Evolutionary conservation across 495 filamentous ascomycete genomes (phyloP), one percentile per base, ranked within the genome.

Genomic region (Penicillium roqueforti): DNA sequence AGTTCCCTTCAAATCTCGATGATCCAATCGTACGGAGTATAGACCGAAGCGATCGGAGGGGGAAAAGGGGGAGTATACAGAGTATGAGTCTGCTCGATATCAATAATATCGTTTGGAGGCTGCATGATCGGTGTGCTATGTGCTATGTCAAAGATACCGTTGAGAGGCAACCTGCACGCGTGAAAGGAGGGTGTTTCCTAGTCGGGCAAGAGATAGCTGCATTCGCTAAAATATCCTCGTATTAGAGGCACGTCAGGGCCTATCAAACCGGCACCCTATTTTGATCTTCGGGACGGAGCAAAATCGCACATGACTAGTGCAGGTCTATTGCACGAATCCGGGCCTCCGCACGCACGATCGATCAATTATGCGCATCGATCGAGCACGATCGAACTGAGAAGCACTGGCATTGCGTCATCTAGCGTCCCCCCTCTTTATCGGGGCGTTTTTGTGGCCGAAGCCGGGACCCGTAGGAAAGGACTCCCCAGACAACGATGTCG

Each of bases 311-410:
- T 41, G 36, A 50, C 57, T 54, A 49, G 38, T 20, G 61, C 54
- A 51, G 36, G 48, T 54, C n/a, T 52, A 43, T 38, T 43, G 43
- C 26, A 28, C 5, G 37, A 14, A 56, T n/a, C 55, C 53, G 39
- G 49, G 10, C 11, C 9, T 45, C 49, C 36, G 55, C 40, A 26
- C 13, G 38, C 48, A 37, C 58, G 63, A 66, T 64, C 58, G 58
- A 46, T 57, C 61, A 64, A 67, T 65, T 53, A 54, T 43, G 29
- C 29, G 18, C 42, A 47, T 32, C 37, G 56, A 67, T 65, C 64
- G 61, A 53, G 36, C 31, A 16, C 18, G 40, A 64, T 66, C 60
- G 57, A 55, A 50, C 45, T 32, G 39, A 32, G 18, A 23, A 25
- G n/a, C 6, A 26, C 10, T n/a, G 20, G 29, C 14, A 25, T 52